Evolutionary conservation across 345 rosid species (phyloP), one percentile per base, ranked within the genome.

Genomic region (Diplotaxis tenuifolia): DNA sequence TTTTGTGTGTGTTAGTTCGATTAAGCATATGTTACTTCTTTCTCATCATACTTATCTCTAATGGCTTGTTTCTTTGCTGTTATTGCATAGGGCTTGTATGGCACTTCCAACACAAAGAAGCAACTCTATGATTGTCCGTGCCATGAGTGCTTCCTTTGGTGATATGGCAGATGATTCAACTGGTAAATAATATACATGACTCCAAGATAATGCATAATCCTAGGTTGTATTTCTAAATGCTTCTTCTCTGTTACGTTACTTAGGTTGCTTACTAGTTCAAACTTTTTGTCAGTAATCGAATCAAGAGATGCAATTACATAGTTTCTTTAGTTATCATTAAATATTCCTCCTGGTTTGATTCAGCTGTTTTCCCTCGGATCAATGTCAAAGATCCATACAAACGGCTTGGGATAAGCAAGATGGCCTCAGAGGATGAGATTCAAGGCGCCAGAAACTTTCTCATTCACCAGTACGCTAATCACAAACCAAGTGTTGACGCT

Each of bases 401-500:
- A 78, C 87, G 96, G 64, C 92, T 95, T 61, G 98, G 98, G 74
- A 86, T 92, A 78, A 95, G 98, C 86, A 67, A 54, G 78, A 97
- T 88, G 80, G 99, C 98, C n/a, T 88, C 96, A 2, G 98, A 92
- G 74, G 93, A 88, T 45, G 99, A 95, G 85, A 88, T 95, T 78
- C 97, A 90, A 78, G 92, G 85, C 0, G 99, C 99, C 5, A 84
- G 98, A 76, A 89, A 85, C 82, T 95, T 87, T 81, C 93, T 93
- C 29, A 80, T 95, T 67, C 87, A 88, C 59, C 86, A 84, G 76
- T 92, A 86, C 72, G 83, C 83, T 0, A 90, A 87, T 61, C 99
- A 95, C 79, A 90, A 92, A 79, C 96, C 97, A 22, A 95, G 99
- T 62, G 76, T 87, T 15, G 97, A 95, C 70, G 91, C 99, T 62